A percentile compares a stretch with the other conserved stretches of the same genome.
Conservation (phyloP, 1,284 basidiomycete species). For the Ganoderma multipileum region DNA sequence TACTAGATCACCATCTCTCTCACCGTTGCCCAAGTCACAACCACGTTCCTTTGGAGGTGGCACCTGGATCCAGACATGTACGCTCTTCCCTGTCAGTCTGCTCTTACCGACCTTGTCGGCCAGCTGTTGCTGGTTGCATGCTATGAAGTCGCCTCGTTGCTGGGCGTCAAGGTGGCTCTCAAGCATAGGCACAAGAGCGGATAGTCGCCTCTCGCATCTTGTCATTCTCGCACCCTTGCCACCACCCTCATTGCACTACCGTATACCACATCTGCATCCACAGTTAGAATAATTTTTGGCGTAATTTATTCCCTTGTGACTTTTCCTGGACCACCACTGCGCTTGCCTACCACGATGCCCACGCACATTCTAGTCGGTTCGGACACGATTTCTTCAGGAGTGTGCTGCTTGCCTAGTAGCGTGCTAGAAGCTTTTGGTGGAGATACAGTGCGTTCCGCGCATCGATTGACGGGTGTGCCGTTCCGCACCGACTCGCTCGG, state of each 20-base stretch:
- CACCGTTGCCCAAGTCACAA: conserved; percentile 70
- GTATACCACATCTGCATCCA: conserved; percentile 1
- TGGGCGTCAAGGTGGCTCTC: conserved; percentile 44
- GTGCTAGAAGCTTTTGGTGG: background rate
- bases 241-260: background rate
- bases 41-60: conserved; percentile 83
- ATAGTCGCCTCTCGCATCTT: background rate
- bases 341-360: background rate
- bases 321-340: background rate
- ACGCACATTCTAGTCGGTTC: background rate
- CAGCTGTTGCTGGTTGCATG: conserved; percentile 83
- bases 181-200: conserved; percentile 22
- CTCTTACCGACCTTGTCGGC: conserved; percentile 90
- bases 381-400: too few relatives aligned
- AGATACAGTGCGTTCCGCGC: background rate
- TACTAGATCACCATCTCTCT: conserved; percentile 76
- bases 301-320: conserved; percentile 25
- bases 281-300: conserved; percentile 1
- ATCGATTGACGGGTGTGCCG: too few relatives aligned
- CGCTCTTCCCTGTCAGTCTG: conserved; percentile 90
- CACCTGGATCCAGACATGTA: conserved; percentile 93
- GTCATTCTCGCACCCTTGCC: background rate
- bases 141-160: conserved; percentile 64
- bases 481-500: background rate
- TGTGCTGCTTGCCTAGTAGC: background rate